Base-by-base conservation (phyloP, 805 yeast genomes). In the Candida alai region DNA sequence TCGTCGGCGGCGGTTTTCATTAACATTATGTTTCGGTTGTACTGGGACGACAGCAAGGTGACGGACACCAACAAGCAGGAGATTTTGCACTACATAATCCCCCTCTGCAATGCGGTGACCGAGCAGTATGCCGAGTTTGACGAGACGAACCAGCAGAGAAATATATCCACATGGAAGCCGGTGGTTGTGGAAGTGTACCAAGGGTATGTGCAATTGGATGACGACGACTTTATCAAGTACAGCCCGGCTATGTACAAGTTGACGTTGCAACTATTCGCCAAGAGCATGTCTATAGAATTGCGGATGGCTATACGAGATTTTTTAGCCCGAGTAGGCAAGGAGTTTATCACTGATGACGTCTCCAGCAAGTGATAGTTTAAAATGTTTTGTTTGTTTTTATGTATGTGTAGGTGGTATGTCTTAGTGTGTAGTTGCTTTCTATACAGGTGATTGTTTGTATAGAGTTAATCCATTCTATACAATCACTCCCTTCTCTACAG, bases 1-100 rank as follows among this genome's bases (percentile, higher is more conserved):
- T 77, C 87, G 22, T 78, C 96, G 0, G 81, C 95, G 1, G 90
- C 95, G 2, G 95, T 88, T 1, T 84, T 80, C 54, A 78, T 90
- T 43, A 79, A 81, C 48, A 73, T 89, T 29, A 69, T 85, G 68
- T 85, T 90, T 69, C 73, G 83, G 48, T 64, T 90, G 51, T 88
- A 86, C 56, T 75, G 83, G 40, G 87, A 82, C 51, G 67, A 69
- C 11, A 70, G 65, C 18, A 77, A 77, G 52, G 67, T 73, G 4
- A 62, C 62, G 19, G 55, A 49, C 26, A 68, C 62, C 39, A 66
- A 71, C 39, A 74, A 78, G 47, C 57, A 61, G 12, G 65, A 56
- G 36, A 77, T 78, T 41, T 74, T 77, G 48, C 66, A 62, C 8
- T 73, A 72, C 17, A 62, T 78, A 26, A 56, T 71, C 18, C 84